Evolutionary conservation across 1,284 basidiomycete genomes (phyloP).

Genomic region (Cutaneotrichosporon arboriforme): DNA sequence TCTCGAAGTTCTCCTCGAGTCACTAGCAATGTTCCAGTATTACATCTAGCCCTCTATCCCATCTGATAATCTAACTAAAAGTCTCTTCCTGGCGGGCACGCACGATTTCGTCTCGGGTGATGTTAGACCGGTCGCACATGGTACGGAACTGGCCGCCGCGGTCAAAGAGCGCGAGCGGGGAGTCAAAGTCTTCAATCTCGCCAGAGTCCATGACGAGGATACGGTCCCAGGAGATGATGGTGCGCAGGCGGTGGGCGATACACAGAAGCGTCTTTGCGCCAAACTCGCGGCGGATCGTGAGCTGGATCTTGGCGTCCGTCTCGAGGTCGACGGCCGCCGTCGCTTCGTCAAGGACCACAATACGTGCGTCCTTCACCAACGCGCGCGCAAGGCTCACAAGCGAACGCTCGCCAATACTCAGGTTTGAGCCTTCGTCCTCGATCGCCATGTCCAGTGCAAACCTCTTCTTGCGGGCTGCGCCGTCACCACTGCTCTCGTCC

Average conservation of each 20-base stretch:
- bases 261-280: slow-evolving; percentile 55
- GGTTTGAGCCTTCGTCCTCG: slow-evolving; percentile 31
- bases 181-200: slow-evolving; percentile 39
- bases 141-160: slow-evolving; percentile 39
- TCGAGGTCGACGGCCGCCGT: slow-evolving; percentile 64
- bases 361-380: slow-evolving; percentile 61
- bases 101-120: slow-evolving; percentile 45
- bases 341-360: slow-evolving; percentile 59
- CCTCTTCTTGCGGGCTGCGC: slow-evolving; percentile 1
- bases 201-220: slow-evolving; percentile 45
- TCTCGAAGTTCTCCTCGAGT: too few species aligned
- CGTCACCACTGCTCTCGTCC: slow-evolving; percentile 47
- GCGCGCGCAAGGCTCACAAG: slow-evolving; percentile 62
- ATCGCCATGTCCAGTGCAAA: slow-evolving; percentile 57
- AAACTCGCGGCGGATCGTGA: slow-evolving; percentile 67
- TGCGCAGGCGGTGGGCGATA: slow-evolving; percentile 69
- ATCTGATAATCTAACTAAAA: not conserved
- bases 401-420: slow-evolving; percentile 12
- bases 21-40: not conserved
- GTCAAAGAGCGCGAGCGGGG: slow-evolving; percentile 43
- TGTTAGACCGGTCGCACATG: slow-evolving; percentile 46
- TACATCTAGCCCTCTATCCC: not conserved
- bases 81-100: slow-evolving; percentile 16
- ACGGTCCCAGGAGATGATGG: slow-evolving; percentile 54
- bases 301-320: slow-evolving; percentile 68